Base-by-base conservation (phyloP, 2,329 filamentous ascomycete species). In the Zelopaecilomyces penicillatus region DNA sequence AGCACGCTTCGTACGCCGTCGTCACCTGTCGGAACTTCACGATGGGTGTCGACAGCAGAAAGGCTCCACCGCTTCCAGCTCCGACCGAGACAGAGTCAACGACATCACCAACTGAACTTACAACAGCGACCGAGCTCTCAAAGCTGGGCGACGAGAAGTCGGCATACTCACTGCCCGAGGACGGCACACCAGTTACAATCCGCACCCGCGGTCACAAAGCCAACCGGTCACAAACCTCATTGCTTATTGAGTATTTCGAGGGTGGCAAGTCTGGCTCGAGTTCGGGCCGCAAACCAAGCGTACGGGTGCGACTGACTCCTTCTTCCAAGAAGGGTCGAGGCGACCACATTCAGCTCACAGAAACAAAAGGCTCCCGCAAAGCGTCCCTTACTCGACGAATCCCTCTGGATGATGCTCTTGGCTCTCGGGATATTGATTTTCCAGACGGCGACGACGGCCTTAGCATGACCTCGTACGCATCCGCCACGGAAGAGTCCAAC, bases 221-320 rank as follows among this genome's bases (percentile, higher is more conserved):
- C 50, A 76, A 70, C 59, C 68, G 78, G 56, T 95, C 87, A 38
- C 89, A 95, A 69, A 95, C 90, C 33, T 94, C 87, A 45, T 74
- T 96, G 53, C 74, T 96, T 57, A 96, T 96, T 58, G 90, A 96
- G 68, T 95, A 95, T 66, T 96, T 94, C 59, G 90, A 95, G 67
- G 86, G 82, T 54, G 80, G 83, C 51, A 90, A 87, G 44, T 66
- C 73, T 46, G 70, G 72, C 51, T 69, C 76, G 45, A 73, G 73
- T 55, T 72, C 73, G 55, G 76, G 80, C 55, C 83, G 85, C 56
- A 82, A 85, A 55, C 89, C 90, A 9, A 95, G 88, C 62, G 87
- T 96, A 43, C 78, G 77, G 59, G 74, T 85, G 65, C 77, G 80
- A 67, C 76, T 95, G 50, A 94, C 87, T 10, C 90, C 90, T 10